Conservation (phyloP, 495 filamentous ascomycete species). For the Bacidia gigantensis region DNA sequence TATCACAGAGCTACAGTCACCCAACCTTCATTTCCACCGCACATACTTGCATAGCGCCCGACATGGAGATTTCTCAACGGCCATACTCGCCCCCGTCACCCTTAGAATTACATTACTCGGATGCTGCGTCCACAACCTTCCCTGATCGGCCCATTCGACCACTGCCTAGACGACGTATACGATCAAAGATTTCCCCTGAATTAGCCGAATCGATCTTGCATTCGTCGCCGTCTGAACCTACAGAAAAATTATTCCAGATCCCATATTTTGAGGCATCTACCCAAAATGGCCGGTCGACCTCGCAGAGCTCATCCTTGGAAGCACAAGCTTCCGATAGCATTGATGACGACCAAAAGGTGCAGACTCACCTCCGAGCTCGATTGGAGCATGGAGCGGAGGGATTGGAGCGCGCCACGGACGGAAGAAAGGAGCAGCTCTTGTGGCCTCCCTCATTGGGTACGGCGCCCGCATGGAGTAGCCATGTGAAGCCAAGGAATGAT, state of each 20-base stretch:
- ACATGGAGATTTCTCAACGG: neutral
- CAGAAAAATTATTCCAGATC: constrained; percentile 62
- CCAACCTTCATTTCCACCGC: too few relatives aligned
- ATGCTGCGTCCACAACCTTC: constrained; percentile 61
- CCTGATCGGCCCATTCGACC: constrained; percentile 87
- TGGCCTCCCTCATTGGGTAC: neutral
- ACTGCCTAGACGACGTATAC: constrained; percentile 72
- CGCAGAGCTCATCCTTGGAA: constrained; percentile 4
- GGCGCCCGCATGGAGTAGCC: neutral
- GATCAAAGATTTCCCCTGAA: constrained; percentile 71
- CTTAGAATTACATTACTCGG: constrained; percentile 34
- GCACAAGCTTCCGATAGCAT: constrained; percentile 2
- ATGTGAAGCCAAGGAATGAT: constrained; percentile 12
- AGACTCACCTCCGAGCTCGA: constrained; percentile 23
- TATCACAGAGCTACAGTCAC: too few relatives aligned
- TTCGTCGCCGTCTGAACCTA: constrained; percentile 52
- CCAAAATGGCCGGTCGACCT: neutral
- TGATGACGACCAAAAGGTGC: constrained; percentile 13
- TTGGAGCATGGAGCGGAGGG: constrained; percentile 20
- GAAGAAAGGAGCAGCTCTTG: neutral
- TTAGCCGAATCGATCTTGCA: constrained; percentile 72
- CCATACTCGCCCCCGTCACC: constrained; percentile 17
- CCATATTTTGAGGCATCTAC: constrained; percentile 32
- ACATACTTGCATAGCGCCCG: neutral
- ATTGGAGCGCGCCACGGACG: neutral